Percentiles rank a stretch among this genome's conserved stretches.
Evolutionary conservation across 306 rosid species (phyloP).

Genomic region (Lathyrus tuberosus): DNA sequence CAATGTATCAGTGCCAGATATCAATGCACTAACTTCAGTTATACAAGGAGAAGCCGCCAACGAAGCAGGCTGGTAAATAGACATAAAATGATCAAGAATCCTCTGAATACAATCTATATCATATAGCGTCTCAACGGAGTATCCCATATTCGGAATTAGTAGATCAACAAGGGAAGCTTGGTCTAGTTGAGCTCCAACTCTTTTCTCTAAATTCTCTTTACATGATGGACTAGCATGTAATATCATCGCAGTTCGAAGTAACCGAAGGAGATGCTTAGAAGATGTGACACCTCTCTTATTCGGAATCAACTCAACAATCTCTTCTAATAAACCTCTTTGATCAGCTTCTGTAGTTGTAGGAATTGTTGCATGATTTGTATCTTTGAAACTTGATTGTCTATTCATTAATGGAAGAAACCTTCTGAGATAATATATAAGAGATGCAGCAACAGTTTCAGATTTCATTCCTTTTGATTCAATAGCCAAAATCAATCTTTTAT

Average conservation of each 20-base stretch:
- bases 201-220: slow-evolving; percentile 78
- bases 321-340: slow-evolving; percentile 77
- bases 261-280: slow-evolving; percentile 62
- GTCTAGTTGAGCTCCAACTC: slow-evolving; percentile 75
- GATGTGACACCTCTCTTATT: slow-evolving; percentile 66
- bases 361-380: slow-evolving; percentile 54
- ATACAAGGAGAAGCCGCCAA: slow-evolving; percentile 64
- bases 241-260: slow-evolving; percentile 80
- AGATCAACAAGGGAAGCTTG: slow-evolving; percentile 75
- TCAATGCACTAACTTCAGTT: slow-evolving; percentile 57
- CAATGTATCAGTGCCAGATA: slow-evolving; percentile 56
- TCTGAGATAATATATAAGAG: slow-evolving; percentile 66
- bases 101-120: slow-evolving; percentile 83
- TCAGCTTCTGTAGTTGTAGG: slow-evolving; percentile 71
- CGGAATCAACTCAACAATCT: slow-evolving; percentile 73
- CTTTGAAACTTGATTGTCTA: slow-evolving; percentile 67
- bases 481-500: slow-evolving; percentile 61
- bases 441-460: slow-evolving; percentile 66
- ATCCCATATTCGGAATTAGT: slow-evolving; percentile 80
- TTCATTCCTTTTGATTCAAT: slow-evolving; percentile 77
- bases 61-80: slow-evolving; percentile 52
- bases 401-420: slow-evolving; percentile 81
- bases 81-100: slow-evolving; percentile 81
- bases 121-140: slow-evolving; percentile 73
- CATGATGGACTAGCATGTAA: slow-evolving; percentile 72